A percentile compares a stretch with the other conserved stretches of the same genome.
Evolutionary conservation across 345 rosid genomes (phyloP).

Genomic region (Eucalyptus polybractea): DNA sequence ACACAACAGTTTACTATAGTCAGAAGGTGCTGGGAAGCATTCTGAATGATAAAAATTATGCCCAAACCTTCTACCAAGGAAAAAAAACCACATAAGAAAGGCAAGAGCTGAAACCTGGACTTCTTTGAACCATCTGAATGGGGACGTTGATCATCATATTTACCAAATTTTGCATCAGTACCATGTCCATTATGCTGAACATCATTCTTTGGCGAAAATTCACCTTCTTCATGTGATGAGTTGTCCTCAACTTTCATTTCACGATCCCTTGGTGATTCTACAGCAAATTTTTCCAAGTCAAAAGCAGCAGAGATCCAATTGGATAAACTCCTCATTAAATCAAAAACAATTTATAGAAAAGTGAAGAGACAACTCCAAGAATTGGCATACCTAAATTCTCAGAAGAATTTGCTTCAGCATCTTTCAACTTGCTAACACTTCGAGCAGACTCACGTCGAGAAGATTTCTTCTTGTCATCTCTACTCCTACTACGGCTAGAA

Average conservation of each 20-base stretch:
- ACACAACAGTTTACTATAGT: not conserved
- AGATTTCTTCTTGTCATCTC: constrained; percentile 38
- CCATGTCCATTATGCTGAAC: constrained; percentile 30
- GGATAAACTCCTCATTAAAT: not conserved
- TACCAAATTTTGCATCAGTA: not conserved
- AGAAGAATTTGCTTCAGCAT: constrained; percentile 14
- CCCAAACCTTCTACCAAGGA: not conserved
- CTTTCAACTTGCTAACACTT: constrained; percentile 15
- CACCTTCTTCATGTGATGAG: constrained; percentile 48
- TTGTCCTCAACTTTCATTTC: constrained; percentile 15
- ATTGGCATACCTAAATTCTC: constrained; percentile 10
- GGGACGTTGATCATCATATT: constrained; percentile 2
- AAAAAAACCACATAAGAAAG: not conserved
- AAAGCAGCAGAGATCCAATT: not conserved
- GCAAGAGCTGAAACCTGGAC: constrained; percentile 48
- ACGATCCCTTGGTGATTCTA: constrained; percentile 4
- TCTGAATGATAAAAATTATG: not conserved
- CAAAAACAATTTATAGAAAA: not conserved
- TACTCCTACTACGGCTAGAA: constrained; percentile 19
- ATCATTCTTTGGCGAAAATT: constrained; percentile 33
- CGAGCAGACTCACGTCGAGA: not conserved
- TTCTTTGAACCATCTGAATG: constrained; percentile 14
- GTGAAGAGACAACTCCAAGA: not conserved
- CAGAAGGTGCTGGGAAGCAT: not conserved
- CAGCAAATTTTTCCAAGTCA: not conserved